Base-by-base conservation (phyloP, 441 rosid species). In the Eutrema salsugineum region DNA sequence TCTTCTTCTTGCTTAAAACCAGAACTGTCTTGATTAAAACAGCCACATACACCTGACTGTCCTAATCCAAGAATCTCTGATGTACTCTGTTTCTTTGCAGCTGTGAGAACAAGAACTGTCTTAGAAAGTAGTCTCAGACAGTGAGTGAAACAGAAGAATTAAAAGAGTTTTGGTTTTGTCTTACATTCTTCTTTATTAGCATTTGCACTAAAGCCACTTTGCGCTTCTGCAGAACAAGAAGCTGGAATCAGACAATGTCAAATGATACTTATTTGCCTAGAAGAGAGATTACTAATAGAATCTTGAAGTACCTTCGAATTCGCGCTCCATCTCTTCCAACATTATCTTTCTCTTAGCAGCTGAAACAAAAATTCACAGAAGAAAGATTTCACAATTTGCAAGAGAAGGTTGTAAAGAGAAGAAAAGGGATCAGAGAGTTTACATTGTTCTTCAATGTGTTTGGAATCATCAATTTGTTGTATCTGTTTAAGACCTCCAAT, bases 311-410 rank as follows among this genome's bases (percentile, higher is more conserved):
- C 73, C 73, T 68, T 75, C 59, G 5, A 59, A 44, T 61, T 75
- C 78, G 0, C 64, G 78, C 11, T 75, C 78, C 0, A 75, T 68
- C 8, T 75, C 78, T 53, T 75, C 78, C 59, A 75, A 62, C 65
- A 68, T 19, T 44, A 7, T n/a, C 43, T 54, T 44, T 36, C 74
- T 61, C 74, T 62, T 62, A 11, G 59, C 39, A 27, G 74, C 78
- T 75, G 47, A 27, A 68, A 35, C 47, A 66, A 57, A 46, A 49
- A 48, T 14, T 6, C 2, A 6, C 30, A 16, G 44, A 5, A 53
- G 57, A 54, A 68, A 1, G 2, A 9, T 22, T 19, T 43, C 22
- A 55, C n/a, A 32, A 3, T 22, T 35, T 54, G 17, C 16, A 15
- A 35, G 9, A 54, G 20, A 65, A 64, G 0, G 7, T 14, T 36